These are phyloP conservation scores for Aspergillus carlsbadensis DNA, from an alignment of 495 filamentous ascomycete genomes.

Conservation along the genomic window DNA sequence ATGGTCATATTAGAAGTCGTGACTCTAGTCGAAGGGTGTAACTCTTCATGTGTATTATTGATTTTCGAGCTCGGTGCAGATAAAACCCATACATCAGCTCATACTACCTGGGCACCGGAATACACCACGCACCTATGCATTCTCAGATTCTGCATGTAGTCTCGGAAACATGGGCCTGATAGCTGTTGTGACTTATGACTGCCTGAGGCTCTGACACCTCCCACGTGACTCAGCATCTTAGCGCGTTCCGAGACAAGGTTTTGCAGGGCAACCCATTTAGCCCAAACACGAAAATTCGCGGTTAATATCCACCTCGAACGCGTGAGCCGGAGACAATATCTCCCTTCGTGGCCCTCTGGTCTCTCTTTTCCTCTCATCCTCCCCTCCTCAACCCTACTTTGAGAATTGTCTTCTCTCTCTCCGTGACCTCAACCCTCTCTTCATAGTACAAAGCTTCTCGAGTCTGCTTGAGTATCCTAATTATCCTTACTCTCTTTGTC, in stretches of 20 bases:
- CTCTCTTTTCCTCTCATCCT: conserved; percentile 32
- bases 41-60: no score
- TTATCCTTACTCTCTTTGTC: conserved; percentile 13
- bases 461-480: conserved; percentile 14
- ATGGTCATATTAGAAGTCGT: no score
- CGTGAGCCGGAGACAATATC: conserved; percentile 42
- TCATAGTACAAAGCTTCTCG: conserved; percentile 12
- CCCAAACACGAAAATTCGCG: conserved; percentile 44
- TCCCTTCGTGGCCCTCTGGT: conserved; percentile 34
- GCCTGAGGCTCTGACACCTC: not conserved
- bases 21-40: no score
- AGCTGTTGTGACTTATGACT: no score
- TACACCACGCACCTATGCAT: no score
- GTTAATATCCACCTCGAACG: conserved; percentile 32
- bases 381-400: conserved; percentile 22
- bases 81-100: no score
- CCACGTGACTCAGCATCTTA: conserved; percentile 3
- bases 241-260: not conserved
- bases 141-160: no score
- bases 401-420: conserved; percentile 17
- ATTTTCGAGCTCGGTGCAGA: no score
- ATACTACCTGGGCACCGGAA: no score
- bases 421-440: conserved; percentile 6
- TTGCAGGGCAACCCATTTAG: conserved; percentile 28
- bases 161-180: no score